A percentile compares a stretch with the other conserved stretches of the same genome.
Conservation (phyloP, 768 basidiomycete genomes). For the Suillus americanus region DNA sequence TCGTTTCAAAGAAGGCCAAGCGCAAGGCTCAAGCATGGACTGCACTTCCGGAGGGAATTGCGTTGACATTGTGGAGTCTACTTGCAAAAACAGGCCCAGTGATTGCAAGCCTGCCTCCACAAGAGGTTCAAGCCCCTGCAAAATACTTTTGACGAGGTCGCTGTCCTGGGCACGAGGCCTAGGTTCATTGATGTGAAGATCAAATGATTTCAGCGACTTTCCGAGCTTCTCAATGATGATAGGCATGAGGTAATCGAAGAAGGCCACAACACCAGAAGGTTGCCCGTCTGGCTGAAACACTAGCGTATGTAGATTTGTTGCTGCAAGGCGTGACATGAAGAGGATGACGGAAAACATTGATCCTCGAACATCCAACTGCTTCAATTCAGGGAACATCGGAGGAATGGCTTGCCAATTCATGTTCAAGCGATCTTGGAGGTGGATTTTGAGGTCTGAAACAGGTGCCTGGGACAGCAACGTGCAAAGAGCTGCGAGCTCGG, state of each 20-base stretch:
- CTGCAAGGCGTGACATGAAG: constrained; percentile 6
- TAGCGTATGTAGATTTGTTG: not conserved
- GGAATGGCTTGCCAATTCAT: constrained; percentile 1
- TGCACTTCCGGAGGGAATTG: not conserved
- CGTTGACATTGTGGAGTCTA: not conserved
- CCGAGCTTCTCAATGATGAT: not conserved
- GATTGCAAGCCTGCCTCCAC: constrained; percentile 4
- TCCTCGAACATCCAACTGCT: constrained; percentile 5
- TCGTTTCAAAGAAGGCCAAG: constrained; percentile 8
- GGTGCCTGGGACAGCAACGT: not conserved
- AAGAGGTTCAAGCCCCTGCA: constrained; percentile 3
- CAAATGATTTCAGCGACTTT: constrained; percentile 6
- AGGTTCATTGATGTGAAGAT: constrained; percentile 8
- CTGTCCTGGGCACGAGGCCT: not conserved
- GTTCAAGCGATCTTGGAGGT: constrained; percentile 1
- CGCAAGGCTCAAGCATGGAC: constrained; percentile 4
- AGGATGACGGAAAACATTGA: not conserved
- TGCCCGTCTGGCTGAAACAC: constrained; percentile 7
- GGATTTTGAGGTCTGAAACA: constrained; percentile 3
- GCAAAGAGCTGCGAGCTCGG: constrained; percentile 1
- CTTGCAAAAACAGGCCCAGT: constrained; percentile 1
- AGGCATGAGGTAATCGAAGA: constrained; percentile 1
- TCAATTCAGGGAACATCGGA: constrained; percentile 5
- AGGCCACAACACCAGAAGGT: not conserved
- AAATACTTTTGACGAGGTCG: not conserved